Evolutionary conservation across 106 monocot genomes (phyloP).

Genomic region (Gastrodia elata): DNA sequence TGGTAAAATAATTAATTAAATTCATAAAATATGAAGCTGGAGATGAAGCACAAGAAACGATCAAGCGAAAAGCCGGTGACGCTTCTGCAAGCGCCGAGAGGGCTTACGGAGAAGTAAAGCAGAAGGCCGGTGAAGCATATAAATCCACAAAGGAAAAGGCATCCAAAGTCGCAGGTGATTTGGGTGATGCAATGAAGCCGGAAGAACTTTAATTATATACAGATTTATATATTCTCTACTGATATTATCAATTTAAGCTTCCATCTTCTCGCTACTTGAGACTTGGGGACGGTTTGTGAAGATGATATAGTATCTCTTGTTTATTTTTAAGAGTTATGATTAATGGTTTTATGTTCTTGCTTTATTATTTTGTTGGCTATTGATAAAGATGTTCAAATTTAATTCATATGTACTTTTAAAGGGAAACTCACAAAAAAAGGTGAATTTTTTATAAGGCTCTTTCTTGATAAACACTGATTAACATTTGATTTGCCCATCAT

Average conservation of each 20-base stretch:
- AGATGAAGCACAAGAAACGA: neutral
- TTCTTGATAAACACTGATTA: too few relatives aligned
- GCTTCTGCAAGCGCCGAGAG: neutral
- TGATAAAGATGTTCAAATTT: too few relatives aligned
- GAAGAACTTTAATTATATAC: constrained; percentile 4
- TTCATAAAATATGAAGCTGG: too few relatives aligned
- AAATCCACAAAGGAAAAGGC: constrained; percentile 15
- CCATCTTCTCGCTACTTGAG: constrained; percentile 4
- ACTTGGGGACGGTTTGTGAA: neutral
- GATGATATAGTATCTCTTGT: neutral
- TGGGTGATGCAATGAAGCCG: constrained; percentile 4
- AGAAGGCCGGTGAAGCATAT: constrained; percentile 13
- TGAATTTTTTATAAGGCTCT: too few relatives aligned
- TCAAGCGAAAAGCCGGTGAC: neutral
- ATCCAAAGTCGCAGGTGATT: constrained; percentile 12
- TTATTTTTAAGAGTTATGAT: neutral
- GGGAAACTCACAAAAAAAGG: too few relatives aligned
- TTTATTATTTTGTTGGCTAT: neutral
- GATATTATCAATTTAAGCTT: neutral
- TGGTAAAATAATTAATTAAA: too few relatives aligned
- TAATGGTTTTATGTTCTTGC: neutral
- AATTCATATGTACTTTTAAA: too few relatives aligned
- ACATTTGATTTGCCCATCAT: too few relatives aligned
- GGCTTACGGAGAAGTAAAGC: constrained; percentile 12
- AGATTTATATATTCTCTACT: neutral